Percentiles rank a stretch among this genome's conserved stretches.
Evolutionary conservation across 2,329 filamentous ascomycete species (phyloP).

Genomic region (Hirsutella rhossiliensis): DNA sequence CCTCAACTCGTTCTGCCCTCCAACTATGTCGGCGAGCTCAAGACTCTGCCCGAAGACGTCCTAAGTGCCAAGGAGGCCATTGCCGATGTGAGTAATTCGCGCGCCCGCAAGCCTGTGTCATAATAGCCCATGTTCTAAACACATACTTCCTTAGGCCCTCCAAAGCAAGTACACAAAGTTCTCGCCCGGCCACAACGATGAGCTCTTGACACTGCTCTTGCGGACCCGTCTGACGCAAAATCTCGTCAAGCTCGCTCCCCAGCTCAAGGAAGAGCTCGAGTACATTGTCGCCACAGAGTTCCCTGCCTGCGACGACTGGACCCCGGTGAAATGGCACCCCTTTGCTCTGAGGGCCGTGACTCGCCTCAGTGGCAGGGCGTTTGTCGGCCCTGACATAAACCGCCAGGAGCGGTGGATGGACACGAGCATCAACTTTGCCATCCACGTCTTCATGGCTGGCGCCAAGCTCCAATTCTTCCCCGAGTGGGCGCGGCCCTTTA

Average conservation of each 20-base stretch:
- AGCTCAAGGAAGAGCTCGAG: constrained; percentile 34
- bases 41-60: constrained; percentile 33
- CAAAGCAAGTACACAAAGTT: constrained; percentile 39
- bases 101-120: too few relatives aligned
- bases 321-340: constrained; percentile 37
- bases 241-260: constrained; percentile 30
- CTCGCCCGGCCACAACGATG: constrained; percentile 31
- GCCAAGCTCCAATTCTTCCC: constrained; percentile 40
- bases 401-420: constrained; percentile 42
- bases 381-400: constrained; percentile 37
- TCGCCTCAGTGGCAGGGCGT: constrained; percentile 39
- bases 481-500: constrained; percentile 33
- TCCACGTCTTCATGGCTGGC: constrained; percentile 34
- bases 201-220: constrained; percentile 30
- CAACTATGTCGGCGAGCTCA: constrained; percentile 31
- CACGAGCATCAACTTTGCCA: constrained; percentile 36
- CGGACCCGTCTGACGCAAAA: constrained; percentile 36
- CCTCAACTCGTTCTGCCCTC: constrained; percentile 34
- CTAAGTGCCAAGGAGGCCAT: constrained; percentile 36
- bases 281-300: constrained; percentile 33
- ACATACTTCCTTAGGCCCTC: constrained; percentile 24
- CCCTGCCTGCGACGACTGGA: constrained; percentile 41
- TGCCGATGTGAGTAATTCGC: constrained; percentile 24
- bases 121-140: too few relatives aligned
- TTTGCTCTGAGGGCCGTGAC: constrained; percentile 39